These are phyloP conservation scores for Solanum medicagineum DNA, from an alignment of 257 asterid genomes.

Conservation along the genomic window DNA sequence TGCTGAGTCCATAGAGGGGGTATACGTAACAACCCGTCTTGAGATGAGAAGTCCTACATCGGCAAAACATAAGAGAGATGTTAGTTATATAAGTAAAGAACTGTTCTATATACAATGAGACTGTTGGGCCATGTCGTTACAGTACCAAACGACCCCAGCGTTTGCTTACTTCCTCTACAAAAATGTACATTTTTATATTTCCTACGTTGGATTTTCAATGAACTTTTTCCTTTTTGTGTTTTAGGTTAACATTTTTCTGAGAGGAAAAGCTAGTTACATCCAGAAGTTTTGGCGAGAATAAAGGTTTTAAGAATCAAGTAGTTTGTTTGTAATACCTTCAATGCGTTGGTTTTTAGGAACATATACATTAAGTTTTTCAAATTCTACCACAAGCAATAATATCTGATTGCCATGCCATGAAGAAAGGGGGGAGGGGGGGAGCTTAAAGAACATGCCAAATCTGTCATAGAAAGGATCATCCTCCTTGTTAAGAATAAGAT, in stretches of 20 bases:
- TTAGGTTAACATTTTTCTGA: not conserved
- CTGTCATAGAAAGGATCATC: not conserved
- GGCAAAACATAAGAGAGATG: too few relatives aligned
- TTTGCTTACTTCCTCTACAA: not conserved
- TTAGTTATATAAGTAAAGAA: too few relatives aligned
- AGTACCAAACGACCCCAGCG: too few relatives aligned
- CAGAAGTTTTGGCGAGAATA: not conserved
- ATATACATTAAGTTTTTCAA: not conserved
- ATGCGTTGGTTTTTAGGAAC: not conserved
- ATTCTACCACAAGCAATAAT: not conserved
- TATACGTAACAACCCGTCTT: too few relatives aligned
- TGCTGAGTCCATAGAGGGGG: too few relatives aligned
- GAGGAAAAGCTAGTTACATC: not conserved
- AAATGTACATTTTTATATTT: not conserved
- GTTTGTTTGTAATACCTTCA: not conserved
- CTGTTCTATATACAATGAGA: too few relatives aligned
- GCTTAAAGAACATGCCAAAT: not conserved
- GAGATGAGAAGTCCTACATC: too few relatives aligned
- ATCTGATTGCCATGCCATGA: not conserved
- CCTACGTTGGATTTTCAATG: not conserved
- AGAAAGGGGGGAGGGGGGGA: not conserved
- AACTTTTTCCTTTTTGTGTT: not conserved
- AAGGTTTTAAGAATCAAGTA: not conserved
- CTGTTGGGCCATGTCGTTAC: too few relatives aligned
- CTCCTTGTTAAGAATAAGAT: not conserved